Conservation (phyloP, 805 yeast species). For the Barnettozyma californica region DNA sequence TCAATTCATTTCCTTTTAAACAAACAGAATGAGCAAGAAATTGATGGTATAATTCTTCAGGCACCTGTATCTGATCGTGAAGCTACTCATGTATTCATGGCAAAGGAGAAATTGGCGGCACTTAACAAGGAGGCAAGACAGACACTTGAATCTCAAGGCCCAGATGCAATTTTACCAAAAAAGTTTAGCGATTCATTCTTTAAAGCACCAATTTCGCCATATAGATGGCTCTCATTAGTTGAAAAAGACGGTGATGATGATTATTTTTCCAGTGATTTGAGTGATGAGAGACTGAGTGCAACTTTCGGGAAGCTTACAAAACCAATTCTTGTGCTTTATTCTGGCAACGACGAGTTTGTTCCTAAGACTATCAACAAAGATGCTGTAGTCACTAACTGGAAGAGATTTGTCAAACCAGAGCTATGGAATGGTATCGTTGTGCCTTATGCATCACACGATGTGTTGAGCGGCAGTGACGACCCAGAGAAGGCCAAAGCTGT, state of each 20-base stretch:
- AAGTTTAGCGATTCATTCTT: constrained; percentile 40
- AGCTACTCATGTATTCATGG: constrained; percentile 29
- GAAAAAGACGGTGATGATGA: constrained; percentile 71
- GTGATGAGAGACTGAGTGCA: constrained; percentile 32
- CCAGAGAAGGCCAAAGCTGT: not conserved
- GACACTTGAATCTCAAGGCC: constrained; percentile 37
- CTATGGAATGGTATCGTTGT: constrained; percentile 46
- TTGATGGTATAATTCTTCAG: constrained; percentile 63
- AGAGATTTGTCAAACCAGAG: constrained; percentile 32
- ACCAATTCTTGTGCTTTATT: constrained; percentile 46
- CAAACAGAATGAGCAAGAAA: constrained; percentile 22
- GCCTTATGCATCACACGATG: not conserved
- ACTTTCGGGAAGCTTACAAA: constrained; percentile 51
- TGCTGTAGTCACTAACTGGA: constrained; percentile 46
- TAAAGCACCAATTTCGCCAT: constrained; percentile 57
- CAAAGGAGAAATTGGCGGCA: constrained; percentile 8
- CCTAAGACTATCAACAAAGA: constrained; percentile 46
- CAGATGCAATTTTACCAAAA: constrained; percentile 43
- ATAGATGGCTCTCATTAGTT: constrained; percentile 62
- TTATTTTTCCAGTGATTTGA: constrained; percentile 63
- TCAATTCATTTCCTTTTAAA: constrained; percentile 53
- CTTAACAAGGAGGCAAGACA: constrained; percentile 33
- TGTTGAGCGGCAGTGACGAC: not conserved
- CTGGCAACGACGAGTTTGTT: constrained; percentile 61
- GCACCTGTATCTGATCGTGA: constrained; percentile 72